Evolutionary conservation across 2,329 filamentous ascomycete genomes (phyloP).

Genomic region (Monosporascus sp.): DNA sequence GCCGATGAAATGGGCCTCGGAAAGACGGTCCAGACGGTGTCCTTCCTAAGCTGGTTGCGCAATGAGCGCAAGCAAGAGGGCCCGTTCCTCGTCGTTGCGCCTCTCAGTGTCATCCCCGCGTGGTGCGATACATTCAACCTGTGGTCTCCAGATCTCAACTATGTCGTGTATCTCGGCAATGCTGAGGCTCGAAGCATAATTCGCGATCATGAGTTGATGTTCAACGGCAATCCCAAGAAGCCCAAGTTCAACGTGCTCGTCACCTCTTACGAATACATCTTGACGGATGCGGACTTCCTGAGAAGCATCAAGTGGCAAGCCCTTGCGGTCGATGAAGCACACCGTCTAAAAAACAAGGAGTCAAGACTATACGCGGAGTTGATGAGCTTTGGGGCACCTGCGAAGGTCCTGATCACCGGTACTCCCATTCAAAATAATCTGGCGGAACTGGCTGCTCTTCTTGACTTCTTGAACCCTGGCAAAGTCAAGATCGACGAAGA

Average conservation of each 20-base stretch:
- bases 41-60: conserved; percentile 94
- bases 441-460: conserved; percentile 82
- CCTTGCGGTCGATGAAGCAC: conserved; percentile 91
- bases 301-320: conserved; percentile 96
- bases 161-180: conserved; percentile 92
- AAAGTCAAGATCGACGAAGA: conserved; percentile 87
- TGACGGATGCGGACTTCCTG: conserved; percentile 78
- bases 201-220: conserved; percentile 80
- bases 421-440: conserved; percentile 97
- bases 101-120: conserved; percentile 91
- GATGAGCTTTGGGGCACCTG: conserved; percentile 79
- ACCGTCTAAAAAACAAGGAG: conserved; percentile 92
- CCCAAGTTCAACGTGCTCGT: conserved; percentile 97
- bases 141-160: conserved; percentile 95
- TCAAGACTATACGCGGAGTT: conserved; percentile 88
- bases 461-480: conserved; percentile 97
- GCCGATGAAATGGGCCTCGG: conserved; percentile 98
- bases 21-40: conserved; percentile 95
- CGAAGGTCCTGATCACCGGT: conserved; percentile 88
- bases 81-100: conserved; percentile 94
- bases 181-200: conserved; percentile 82
- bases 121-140: conserved; percentile 98
- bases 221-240: conserved; percentile 80
- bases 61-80: conserved; percentile 87
- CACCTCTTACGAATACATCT: conserved; percentile 95